Conservation (phyloP, 1,139 yeast genomes). For the Taphrina communis region DNA sequence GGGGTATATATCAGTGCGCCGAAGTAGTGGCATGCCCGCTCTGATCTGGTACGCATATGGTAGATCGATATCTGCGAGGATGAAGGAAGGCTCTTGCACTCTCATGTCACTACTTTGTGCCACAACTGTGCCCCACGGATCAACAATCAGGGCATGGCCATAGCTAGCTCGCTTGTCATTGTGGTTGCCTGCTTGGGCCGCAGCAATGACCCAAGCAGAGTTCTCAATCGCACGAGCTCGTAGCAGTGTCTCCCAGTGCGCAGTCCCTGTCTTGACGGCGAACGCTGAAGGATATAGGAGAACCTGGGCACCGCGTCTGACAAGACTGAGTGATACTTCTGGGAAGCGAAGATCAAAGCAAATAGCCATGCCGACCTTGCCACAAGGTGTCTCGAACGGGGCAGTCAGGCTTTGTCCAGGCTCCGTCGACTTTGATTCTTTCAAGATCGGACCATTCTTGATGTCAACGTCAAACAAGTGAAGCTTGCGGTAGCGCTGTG, state of each 20-base stretch:
- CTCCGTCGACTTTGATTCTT: slow-evolving; percentile 79
- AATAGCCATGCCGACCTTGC: slow-evolving; percentile 72
- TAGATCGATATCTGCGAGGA: slow-evolving; percentile 73
- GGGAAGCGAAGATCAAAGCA: slow-evolving; percentile 93
- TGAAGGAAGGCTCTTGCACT: slow-evolving; percentile 61
- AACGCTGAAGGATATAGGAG: slow-evolving; percentile 89
- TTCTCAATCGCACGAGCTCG: slow-evolving; percentile 85
- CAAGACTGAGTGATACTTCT: slow-evolving; percentile 69
- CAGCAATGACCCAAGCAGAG: slow-evolving; percentile 83
- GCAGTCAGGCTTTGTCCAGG: slow-evolving; percentile 65
- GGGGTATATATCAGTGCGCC: slow-evolving; percentile 21
- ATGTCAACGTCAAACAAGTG: slow-evolving; percentile 91
- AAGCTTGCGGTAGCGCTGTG: slow-evolving; percentile 76
- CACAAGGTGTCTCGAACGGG: slow-evolving; percentile 68
- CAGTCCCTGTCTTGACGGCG: slow-evolving; percentile 86
- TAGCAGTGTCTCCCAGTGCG: slow-evolving; percentile 85
- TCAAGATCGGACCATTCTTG: slow-evolving; percentile 61
- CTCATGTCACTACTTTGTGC: slow-evolving; percentile 62
- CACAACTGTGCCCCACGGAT: slow-evolving; percentile 87
- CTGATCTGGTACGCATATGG: slow-evolving; percentile 54
- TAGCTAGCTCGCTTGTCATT: slow-evolving; percentile 63
- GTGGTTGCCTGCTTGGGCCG: slow-evolving; percentile 88
- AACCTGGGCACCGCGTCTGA: slow-evolving; percentile 76
- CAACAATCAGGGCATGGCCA: slow-evolving; percentile 79
- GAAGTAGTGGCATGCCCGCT: slow-evolving; percentile 30